Evolutionary conservation across 2,329 filamentous ascomycete genomes (phyloP), one percentile per base, ranked within the genome.

Genomic region (Parafenestella ontariensis): DNA sequence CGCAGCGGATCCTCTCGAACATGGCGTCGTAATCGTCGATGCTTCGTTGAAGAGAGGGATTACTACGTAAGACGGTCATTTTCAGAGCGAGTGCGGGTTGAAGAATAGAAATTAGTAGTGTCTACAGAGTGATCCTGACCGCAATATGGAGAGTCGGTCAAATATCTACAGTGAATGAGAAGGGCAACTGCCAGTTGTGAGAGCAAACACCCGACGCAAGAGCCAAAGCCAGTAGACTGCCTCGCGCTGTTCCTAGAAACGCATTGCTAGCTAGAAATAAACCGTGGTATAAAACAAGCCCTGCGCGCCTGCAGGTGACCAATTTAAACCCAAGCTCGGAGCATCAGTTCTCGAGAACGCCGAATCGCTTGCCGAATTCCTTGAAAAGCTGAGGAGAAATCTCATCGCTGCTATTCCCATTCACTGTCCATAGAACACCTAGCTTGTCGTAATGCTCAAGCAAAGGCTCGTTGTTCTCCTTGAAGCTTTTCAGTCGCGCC

Each of bases 381-480:
- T 81, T 78, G 70, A 92, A 90, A 24, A 99, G 81, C 79, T 92
- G 88, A n/a, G 95, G 95, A 49, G 85, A 93, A 66, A 99, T 99
- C 78, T 98, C 95, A 71, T 99, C 91, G 71, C 92, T 96, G 74
- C 87, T 94, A 77, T 93, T 86, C 20, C 95, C 95, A 65, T 91
- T 83, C 3, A 97, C 92, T 58, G 91, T 91, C 85, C 90, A 92
- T 33, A 99, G 78, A 11, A 96, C 88, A 9, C 91, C 92, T 73
- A 89, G 89, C 61, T 85, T 84, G 45, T 91, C 89, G 71, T 99
- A 99, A 77, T 97, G 91, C 64, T 96, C 90, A 17, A 99, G 81
- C 40, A 99, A 79, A 15, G 91, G 90, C 74, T 87, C 83, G 74
- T 90, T 96, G 3, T 89, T 94, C 75, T 97, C 91, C 67, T 91